Evolutionary conservation across 768 basidiomycete genomes (phyloP), one percentile per base, ranked within the genome.

Genomic region (Lactifluus volemus): DNA sequence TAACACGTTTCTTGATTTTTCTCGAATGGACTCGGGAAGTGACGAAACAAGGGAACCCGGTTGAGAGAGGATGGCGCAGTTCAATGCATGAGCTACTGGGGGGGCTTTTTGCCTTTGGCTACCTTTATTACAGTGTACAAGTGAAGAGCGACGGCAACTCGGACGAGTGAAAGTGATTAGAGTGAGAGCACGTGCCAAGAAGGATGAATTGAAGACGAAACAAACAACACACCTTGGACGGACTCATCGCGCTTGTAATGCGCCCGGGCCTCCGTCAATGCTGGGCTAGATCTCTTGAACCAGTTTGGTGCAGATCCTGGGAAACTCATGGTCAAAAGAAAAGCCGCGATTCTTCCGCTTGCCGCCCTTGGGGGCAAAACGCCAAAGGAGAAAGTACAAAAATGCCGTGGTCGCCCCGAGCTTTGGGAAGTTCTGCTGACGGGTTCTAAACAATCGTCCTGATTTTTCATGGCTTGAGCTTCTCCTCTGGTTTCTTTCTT

Each of bases 311-410:
- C 29, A 42, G 47, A 48, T 48, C 60, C 50, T 52, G 50, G 50
- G 55, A 62, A 53, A 21, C 45, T 30, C 53, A 29, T 54, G 47
- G 14, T 32, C 19, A 21, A 34, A 25, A 55, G 38, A 64, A 53
- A 44, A 12, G 38, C 63, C 60, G 60, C 32, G 60, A 53, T 61
- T 64, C 52, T 36, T 62, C 63, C 63, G 63, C 36, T 7, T 55
- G 58, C 30, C 30, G 30, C 53, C 6, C 49, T 10, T 29, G 50
- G 36, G 25, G 25, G 25, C 25, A 25, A 48, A 50, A 44, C 42
- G 47, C 39, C 49, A 48, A 52, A 19, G 34, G 53, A 56, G 41
- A 14, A 25, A 48, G 17, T 54, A 50, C 48, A 49, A 55, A 61
- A 60, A 51, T 51, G 53, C 55, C 51, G 60, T 57, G 50, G 60